A percentile compares a stretch with the other conserved stretches of the same genome.
These are phyloP conservation scores for Gonapodya sp. DNA, from an alignment of 192 early-diverging fungal species.

Conservation along the genomic window DNA sequence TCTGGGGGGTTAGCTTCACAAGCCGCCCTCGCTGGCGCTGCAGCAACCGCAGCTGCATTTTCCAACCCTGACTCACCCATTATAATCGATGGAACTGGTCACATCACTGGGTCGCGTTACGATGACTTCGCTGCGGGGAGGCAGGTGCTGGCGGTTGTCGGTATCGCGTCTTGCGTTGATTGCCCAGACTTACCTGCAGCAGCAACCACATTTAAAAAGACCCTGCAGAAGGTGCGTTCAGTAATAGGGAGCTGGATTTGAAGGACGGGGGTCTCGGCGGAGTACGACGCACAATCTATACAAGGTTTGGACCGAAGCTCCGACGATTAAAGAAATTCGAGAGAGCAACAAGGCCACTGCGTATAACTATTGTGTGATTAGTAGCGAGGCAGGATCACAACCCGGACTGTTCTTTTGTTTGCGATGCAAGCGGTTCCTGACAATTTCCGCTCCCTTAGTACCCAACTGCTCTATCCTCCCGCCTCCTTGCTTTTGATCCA, in stretches of 20 bases:
- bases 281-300: too few relatives aligned
- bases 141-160: neutral
- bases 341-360: too few relatives aligned
- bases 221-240: neutral
- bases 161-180: neutral
- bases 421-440: too few relatives aligned
- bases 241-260: neutral
- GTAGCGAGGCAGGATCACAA: too few relatives aligned
- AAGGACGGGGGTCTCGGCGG: neutral
- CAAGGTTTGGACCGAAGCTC: too few relatives aligned
- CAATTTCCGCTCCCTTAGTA: neutral
- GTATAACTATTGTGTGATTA: too few relatives aligned
- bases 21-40: neutral
- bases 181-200: neutral
- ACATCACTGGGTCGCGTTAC: neutral
- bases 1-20: neutral
- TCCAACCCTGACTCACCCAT: neutral
- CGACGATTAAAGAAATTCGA: too few relatives aligned
- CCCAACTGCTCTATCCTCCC: neutral
- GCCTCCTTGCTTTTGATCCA: neutral
- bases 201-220: neutral
- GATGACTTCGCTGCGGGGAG: neutral
- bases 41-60: neutral
- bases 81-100: neutral
- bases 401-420: too few relatives aligned